Percentiles rank a stretch among this genome's conserved stretches.
Conservation (phyloP, 345 rosid genomes). For the Gossypium sturtianum region DNA sequence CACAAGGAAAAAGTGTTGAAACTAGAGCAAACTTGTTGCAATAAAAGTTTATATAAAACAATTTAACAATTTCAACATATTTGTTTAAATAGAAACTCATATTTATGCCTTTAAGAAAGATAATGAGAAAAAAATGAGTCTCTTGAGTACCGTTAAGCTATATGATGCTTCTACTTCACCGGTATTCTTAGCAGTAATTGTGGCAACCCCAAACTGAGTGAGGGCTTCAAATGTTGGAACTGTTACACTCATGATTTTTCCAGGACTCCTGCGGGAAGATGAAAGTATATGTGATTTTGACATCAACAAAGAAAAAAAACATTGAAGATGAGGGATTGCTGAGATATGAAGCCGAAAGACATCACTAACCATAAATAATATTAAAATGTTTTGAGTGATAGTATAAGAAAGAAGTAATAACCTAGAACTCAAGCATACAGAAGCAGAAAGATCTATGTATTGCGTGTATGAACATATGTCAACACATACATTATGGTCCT, state of each 20-base stretch:
- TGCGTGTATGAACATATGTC: neutral
- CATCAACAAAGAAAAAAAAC: neutral
- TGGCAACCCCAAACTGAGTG: conserved; percentile 77
- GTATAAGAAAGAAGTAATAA: no score
- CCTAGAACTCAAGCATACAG: neutral
- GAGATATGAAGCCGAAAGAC: neutral
- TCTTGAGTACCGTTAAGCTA: conserved; percentile 64
- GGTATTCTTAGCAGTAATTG: conserved; percentile 57
- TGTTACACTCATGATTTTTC: conserved; percentile 59
- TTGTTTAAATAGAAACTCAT: neutral
- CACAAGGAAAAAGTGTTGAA: conserved; percentile 10
- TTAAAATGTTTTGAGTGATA: neutral
- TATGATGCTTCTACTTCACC: conserved; percentile 95
- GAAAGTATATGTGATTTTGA: neutral
- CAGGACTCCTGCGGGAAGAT: conserved; percentile 66
- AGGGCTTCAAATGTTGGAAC: conserved; percentile 89
- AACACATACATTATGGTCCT: neutral
- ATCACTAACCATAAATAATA: neutral
- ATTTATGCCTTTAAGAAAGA: neutral
- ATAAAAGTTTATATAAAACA: neutral
- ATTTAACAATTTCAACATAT: neutral
- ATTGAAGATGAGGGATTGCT: neutral
- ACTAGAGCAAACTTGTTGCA: neutral
- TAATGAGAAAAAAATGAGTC: neutral
- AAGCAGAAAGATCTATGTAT: neutral